Conservation (phyloP, 257 asterid genomes). For the Rauvolfia tetraphylla region DNA sequence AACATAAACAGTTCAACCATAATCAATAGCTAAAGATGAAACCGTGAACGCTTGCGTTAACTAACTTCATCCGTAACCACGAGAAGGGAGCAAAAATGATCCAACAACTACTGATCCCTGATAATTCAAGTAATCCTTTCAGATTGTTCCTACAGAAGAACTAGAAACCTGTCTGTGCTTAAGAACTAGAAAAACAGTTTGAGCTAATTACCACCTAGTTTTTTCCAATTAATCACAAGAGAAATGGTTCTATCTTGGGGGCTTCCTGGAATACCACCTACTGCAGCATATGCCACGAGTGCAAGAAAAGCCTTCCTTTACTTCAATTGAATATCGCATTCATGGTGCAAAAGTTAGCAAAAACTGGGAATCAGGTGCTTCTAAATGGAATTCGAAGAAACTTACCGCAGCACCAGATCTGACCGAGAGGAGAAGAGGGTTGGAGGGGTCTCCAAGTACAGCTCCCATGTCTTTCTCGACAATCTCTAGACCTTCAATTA, state of each 20-base stretch:
- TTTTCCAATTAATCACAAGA: background rate
- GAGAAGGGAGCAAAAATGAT: background rate
- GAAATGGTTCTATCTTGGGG: background rate
- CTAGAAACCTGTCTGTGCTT: background rate
- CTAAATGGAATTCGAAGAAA: constrained; percentile 1
- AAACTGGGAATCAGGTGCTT: background rate
- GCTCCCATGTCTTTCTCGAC: constrained; percentile 90
- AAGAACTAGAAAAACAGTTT: background rate
- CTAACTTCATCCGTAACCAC: background rate
- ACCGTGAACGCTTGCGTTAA: background rate
- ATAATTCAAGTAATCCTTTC: background rate
- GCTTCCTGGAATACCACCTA: background rate
- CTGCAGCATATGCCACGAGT: background rate
- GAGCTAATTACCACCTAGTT: background rate
- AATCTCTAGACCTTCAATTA: constrained; percentile 53
- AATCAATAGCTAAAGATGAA: background rate
- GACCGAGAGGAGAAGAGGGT: constrained; percentile 87
- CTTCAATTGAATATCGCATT: background rate
- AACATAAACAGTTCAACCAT: background rate
- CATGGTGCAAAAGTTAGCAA: background rate
- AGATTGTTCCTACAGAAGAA: background rate
- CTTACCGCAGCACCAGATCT: constrained; percentile 92
- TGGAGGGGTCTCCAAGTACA: constrained; percentile 72
- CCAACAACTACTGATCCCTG: background rate
- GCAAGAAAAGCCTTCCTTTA: background rate